phyloP scores from a whole-genome alignment of 768 basidiomycete genomes.

The Pleurotus tuoliensis region DNA sequence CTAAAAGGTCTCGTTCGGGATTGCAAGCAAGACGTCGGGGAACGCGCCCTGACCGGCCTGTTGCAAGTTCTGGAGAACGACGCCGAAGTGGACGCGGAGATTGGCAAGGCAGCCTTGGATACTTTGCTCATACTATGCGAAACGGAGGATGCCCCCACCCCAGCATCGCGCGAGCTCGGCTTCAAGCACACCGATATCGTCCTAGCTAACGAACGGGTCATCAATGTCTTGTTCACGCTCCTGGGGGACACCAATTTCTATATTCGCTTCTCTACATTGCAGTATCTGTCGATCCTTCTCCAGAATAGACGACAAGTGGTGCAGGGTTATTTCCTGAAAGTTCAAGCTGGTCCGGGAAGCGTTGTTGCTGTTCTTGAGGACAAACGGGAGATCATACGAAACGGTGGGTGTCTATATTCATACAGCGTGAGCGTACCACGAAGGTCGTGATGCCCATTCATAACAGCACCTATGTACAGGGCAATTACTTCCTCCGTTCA shows the following conservation, averaged over 20 bases:
- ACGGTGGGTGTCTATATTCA: conserved; percentile 49
- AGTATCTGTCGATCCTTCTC: conserved; percentile 75
- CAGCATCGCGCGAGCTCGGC: conserved; percentile 61
- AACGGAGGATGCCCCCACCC: conserved; percentile 45
- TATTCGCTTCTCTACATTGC: conserved; percentile 78
- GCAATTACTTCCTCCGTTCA: too few species aligned
- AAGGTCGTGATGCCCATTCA: not conserved
- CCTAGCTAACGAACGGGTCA: conserved; percentile 64
- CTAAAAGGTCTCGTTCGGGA: conserved; percentile 92
- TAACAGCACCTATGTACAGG: too few species aligned
- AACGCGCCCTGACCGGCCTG: conserved; percentile 70
- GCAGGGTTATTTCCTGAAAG: conserved; percentile 89
- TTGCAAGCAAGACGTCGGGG: conserved; percentile 86
- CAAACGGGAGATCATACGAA: conserved; percentile 83
- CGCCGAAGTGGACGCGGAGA: conserved; percentile 87
- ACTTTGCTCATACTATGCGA: conserved; percentile 86
- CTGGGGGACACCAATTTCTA: conserved; percentile 79
- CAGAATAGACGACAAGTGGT: conserved; percentile 78
- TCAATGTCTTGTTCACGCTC: conserved; percentile 74
- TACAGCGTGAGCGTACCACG: too few species aligned
- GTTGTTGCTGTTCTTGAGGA: conserved; percentile 78
- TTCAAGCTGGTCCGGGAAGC: conserved; percentile 71
- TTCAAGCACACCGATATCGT: conserved; percentile 81
- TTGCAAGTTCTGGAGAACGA: conserved; percentile 82
- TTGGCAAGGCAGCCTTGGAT: conserved; percentile 89